Evolutionary conservation across 1,284 basidiomycete genomes (phyloP).

Genomic region (Ustilago xerochloae): DNA sequence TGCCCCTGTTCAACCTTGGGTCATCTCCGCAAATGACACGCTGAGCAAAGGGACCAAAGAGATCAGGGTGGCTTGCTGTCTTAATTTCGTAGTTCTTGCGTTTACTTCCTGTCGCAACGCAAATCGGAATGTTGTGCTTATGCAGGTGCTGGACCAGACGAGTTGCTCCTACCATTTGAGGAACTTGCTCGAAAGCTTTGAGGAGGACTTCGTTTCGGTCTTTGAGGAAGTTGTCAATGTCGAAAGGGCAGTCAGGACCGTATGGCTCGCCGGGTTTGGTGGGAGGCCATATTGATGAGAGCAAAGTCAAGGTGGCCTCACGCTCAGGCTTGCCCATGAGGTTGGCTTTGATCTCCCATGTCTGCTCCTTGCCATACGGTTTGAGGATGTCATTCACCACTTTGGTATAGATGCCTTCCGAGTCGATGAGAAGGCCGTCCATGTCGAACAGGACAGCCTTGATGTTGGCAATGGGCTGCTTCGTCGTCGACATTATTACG

Average conservation of each 20-base stretch:
- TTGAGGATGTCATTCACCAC: slow-evolving; percentile 66
- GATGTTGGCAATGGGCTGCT: slow-evolving; percentile 44
- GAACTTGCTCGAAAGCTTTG: slow-evolving; percentile 61
- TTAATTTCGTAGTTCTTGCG: slow-evolving; percentile 65
- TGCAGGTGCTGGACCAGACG: slow-evolving; percentile 64
- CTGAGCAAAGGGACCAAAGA: slow-evolving; percentile 60
- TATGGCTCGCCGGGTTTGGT: slow-evolving; percentile 39
- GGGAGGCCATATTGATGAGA: slow-evolving; percentile 62
- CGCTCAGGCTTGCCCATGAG: slow-evolving; percentile 68
- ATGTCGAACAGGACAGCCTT: slow-evolving; percentile 61
- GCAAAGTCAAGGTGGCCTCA: slow-evolving; percentile 63
- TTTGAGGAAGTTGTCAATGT: slow-evolving; percentile 61
- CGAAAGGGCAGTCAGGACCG: slow-evolving; percentile 62
- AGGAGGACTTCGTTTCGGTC: slow-evolving; percentile 60
- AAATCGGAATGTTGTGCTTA: slow-evolving; percentile 64
- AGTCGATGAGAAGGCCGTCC: slow-evolving; percentile 68
- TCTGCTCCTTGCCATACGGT: slow-evolving; percentile 67
- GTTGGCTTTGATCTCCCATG: slow-evolving; percentile 67
- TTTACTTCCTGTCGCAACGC: slow-evolving; percentile 67
- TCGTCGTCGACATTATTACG: slow-evolving; percentile 3
- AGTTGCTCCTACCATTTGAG: slow-evolving; percentile 65
- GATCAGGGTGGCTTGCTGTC: slow-evolving; percentile 43
- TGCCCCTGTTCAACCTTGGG: slow-evolving; percentile 56
- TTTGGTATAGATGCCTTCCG: slow-evolving; percentile 65
- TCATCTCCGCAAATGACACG: slow-evolving; percentile 67